Percentiles rank a stretch among this genome's conserved stretches.
Evolutionary conservation across 495 filamentous ascomycete species (phyloP).

Genomic region (Daldinia decipiens): DNA sequence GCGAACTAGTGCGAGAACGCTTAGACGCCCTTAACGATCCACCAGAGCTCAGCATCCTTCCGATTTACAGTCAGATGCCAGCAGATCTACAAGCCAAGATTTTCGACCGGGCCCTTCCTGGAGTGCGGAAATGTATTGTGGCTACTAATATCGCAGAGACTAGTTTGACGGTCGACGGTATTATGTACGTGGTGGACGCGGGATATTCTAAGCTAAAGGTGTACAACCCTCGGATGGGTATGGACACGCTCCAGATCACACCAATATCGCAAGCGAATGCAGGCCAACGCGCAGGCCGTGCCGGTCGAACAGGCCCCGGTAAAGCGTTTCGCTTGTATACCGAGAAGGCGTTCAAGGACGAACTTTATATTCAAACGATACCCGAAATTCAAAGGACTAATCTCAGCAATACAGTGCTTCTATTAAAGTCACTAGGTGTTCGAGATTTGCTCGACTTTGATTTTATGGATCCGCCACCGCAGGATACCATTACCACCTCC

Average conservation of each 20-base stretch:
- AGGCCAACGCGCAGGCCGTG: constrained; percentile 90
- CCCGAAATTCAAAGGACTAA: constrained; percentile 98
- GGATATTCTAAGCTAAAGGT: constrained; percentile 98
- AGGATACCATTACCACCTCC: constrained; percentile 97
- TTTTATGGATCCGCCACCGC: constrained; percentile 98
- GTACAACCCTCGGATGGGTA: constrained; percentile 98
- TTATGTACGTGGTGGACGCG: constrained; percentile 98
- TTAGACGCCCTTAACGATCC: constrained; percentile 94
- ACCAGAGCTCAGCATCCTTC: constrained; percentile 91
- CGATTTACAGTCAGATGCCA: constrained; percentile 99
- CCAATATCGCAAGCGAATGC: constrained; percentile 98
- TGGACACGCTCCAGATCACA: constrained; percentile 98
- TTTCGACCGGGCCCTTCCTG: constrained; percentile 88
- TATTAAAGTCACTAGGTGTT: constrained; percentile 94
- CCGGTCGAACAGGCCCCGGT: constrained; percentile 93
- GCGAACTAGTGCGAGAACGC: constrained; percentile 88
- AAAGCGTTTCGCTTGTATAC: constrained; percentile 96
- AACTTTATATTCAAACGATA: constrained; percentile 97
- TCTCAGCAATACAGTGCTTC: constrained; percentile 90
- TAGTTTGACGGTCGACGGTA: constrained; percentile 96
- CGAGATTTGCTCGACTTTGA: constrained; percentile 96
- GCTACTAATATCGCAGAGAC: constrained; percentile 99
- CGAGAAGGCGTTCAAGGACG: constrained; percentile 93
- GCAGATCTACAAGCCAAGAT: constrained; percentile 98
- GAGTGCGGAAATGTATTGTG: constrained; percentile 96